Conservation (phyloP, 768 basidiomycete genomes). For the Suillus fuscotomentosus region DNA sequence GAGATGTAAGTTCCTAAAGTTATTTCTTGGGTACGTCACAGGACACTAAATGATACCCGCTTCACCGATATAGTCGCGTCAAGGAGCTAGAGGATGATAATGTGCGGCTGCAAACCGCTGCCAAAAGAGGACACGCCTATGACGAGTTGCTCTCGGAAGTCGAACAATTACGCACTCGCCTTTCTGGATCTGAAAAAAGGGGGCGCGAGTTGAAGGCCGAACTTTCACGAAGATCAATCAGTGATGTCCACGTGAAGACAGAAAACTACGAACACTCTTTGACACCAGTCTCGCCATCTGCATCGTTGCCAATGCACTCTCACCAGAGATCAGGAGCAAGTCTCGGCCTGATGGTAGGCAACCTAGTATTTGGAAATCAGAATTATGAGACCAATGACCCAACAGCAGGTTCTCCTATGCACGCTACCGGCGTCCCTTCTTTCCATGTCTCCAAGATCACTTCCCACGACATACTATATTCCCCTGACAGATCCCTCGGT, state of each 20-base stretch:
- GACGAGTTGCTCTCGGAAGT: slow-evolving; percentile 54
- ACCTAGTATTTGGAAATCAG: slow-evolving; percentile 12
- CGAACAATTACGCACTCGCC: slow-evolving; percentile 63
- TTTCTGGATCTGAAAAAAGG: slow-evolving; percentile 63
- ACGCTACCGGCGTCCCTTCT: slow-evolving; percentile 68
- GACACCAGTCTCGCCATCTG: slow-evolving; percentile 41
- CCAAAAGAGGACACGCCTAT: slow-evolving; percentile 42
- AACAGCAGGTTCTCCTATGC: slow-evolving; percentile 69
- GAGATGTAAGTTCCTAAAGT: slow-evolving; percentile 65
- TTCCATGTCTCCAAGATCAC: slow-evolving; percentile 59
- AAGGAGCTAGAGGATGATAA: slow-evolving; percentile 85
- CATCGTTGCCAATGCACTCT: slow-evolving; percentile 34
- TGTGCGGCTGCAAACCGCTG: slow-evolving; percentile 61
- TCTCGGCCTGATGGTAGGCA: slow-evolving; percentile 68
- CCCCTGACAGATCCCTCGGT: slow-evolving; percentile 38
- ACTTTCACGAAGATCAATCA: slow-evolving; percentile 43
- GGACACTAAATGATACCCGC: slow-evolving; percentile 11
- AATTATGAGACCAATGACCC: background rate
- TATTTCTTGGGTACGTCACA: background rate
- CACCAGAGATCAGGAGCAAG: slow-evolving; percentile 62
- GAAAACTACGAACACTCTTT: slow-evolving; percentile 56
- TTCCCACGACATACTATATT: slow-evolving; percentile 56
- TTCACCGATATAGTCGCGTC: slow-evolving; percentile 58
- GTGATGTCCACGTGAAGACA: slow-evolving; percentile 46
- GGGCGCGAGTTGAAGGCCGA: slow-evolving; percentile 66